These are phyloP conservation scores for Cantharellus anzutake DNA, from an alignment of 768 basidiomycete genomes.

Conservation along the genomic window DNA sequence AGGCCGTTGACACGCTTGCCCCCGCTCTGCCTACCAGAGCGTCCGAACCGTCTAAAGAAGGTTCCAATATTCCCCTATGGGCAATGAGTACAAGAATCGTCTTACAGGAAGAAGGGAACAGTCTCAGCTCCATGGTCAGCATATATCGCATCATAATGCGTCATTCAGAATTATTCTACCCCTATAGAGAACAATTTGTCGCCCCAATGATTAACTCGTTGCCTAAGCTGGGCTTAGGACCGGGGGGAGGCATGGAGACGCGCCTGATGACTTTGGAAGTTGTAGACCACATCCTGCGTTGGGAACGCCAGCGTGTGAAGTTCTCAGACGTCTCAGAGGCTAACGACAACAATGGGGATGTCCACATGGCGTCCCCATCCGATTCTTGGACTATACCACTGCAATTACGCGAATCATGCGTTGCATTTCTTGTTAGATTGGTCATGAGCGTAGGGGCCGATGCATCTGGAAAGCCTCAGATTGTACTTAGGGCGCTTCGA, in stretches of 20 bases:
- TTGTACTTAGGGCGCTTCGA: conserved; percentile 21
- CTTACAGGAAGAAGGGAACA: conserved; percentile 71
- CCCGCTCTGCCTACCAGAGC: conserved; percentile 54
- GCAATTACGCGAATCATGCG: conserved; percentile 70
- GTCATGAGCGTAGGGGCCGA: conserved; percentile 44
- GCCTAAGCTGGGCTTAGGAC: conserved; percentile 66
- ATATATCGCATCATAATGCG: conserved; percentile 89
- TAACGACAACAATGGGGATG: background rate
- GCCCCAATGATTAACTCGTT: conserved; percentile 86
- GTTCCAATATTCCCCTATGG: conserved; percentile 36
- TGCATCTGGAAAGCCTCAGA: conserved; percentile 17
- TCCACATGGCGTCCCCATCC: background rate
- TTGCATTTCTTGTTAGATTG: conserved; percentile 88
- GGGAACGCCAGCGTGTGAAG: conserved; percentile 59
- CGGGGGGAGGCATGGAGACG: conserved; percentile 53
- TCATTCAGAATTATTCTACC: conserved; percentile 80
- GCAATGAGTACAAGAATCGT: conserved; percentile 69
- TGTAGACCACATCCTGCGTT: conserved; percentile 77
- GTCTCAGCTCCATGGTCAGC: conserved; percentile 41
- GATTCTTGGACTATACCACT: conserved; percentile 54
- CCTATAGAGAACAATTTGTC: conserved; percentile 79
- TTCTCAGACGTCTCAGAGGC: conserved; percentile 1
- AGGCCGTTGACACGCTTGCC: conserved; percentile 74
- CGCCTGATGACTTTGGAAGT: conserved; percentile 80
- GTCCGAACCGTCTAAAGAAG: conserved; percentile 31